Conservation (phyloP, 176 grass and related monocot species). For the Microstegium vimineum region DNA sequence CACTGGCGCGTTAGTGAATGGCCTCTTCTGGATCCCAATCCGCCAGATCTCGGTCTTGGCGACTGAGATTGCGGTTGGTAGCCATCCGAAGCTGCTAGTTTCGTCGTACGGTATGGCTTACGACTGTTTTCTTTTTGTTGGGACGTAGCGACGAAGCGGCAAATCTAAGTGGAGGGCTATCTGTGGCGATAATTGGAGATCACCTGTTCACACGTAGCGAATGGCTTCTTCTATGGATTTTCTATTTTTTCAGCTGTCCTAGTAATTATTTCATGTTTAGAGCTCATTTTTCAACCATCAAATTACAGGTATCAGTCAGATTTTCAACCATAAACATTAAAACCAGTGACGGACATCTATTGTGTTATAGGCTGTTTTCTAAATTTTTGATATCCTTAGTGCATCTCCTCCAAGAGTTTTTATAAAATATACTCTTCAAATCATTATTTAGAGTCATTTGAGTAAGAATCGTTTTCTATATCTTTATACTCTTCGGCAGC, state of each 20-base stretch:
- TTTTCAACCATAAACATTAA: not conserved
- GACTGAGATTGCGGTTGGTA: slow-evolving; percentile 6
- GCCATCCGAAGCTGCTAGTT: not conserved
- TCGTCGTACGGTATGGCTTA: too few relatives aligned
- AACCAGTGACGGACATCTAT: not conserved
- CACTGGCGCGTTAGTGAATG: not conserved
- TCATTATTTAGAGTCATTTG: too few relatives aligned
- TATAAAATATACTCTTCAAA: too few relatives aligned
- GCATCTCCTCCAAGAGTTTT: too few relatives aligned
- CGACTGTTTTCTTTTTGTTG: not conserved
- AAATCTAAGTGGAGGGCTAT: not conserved
- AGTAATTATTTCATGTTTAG: not conserved
- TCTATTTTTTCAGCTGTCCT: not conserved
- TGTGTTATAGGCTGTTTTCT: not conserved
- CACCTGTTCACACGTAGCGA: not conserved
- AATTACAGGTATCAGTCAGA: not conserved
- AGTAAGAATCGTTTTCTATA: too few relatives aligned
- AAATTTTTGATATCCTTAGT: not conserved
- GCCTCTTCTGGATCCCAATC: slow-evolving; percentile 4
- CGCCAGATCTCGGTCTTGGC: slow-evolving; percentile 19
- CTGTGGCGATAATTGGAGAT: not conserved
- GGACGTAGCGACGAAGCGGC: not conserved
- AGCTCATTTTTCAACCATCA: not conserved
- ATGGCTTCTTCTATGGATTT: slow-evolving; percentile 3
- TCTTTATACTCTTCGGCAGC: too few relatives aligned